Conservation (phyloP, 176 grass and related monocot genomes). For the Carex cristatella region DNA sequence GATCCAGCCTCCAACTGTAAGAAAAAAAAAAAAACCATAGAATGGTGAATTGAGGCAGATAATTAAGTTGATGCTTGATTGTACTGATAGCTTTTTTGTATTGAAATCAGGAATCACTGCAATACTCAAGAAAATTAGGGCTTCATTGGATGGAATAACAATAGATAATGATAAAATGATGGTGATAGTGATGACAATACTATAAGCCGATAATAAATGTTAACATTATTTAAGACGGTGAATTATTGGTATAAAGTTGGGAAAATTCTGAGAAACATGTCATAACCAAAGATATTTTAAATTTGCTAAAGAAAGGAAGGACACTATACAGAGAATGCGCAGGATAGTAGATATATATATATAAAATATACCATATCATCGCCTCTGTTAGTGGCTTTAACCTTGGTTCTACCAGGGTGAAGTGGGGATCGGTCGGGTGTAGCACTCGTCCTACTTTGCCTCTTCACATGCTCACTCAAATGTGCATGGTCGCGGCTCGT, state of each 20-base stretch:
- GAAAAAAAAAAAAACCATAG: not conserved
- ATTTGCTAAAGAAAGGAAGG: not conserved
- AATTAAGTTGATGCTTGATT: not conserved
- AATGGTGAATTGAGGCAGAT: not conserved
- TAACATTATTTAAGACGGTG: not conserved
- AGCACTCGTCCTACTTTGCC: constrained; percentile 3
- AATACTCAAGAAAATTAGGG: not conserved
- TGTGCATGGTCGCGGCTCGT: not conserved
- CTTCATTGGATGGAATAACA: not conserved
- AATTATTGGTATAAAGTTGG: not conserved
- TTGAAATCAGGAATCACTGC: not conserved
- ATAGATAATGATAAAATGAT: not conserved
- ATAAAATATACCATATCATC: constrained; percentile 37
- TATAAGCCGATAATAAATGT: not conserved
- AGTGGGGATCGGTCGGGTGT: constrained; percentile 27
- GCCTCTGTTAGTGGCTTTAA: constrained; percentile 29
- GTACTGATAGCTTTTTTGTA: not conserved
- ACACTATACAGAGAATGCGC: not conserved
- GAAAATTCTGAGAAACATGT: not conserved
- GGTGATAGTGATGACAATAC: not conserved
- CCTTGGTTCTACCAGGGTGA: constrained; percentile 40
- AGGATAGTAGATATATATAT: not conserved
- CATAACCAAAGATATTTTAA: not conserved
- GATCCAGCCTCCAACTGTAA: constrained; percentile 36
- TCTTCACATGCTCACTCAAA: constrained; percentile 24